Conservation (phyloP, 345 rosid genomes). For the Eucalyptus camaldulensis region DNA sequence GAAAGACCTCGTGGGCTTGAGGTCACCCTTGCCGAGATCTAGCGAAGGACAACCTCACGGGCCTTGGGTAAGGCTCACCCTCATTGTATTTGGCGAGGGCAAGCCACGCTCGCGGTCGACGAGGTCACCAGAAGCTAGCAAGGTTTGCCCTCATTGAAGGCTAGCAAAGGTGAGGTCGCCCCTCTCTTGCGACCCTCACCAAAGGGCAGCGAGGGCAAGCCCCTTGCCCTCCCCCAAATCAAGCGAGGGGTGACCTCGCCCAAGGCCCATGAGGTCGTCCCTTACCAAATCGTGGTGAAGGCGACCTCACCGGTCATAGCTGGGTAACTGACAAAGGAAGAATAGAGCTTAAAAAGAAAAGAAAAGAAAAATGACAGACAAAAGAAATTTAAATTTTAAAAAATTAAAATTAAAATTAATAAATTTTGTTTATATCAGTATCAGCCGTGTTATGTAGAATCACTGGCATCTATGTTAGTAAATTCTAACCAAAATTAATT, state of each 20-base stretch:
- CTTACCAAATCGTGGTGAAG: rapidly evolving
- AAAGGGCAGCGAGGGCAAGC: too few relatives aligned
- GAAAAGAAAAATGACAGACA: too few relatives aligned
- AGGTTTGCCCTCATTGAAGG: too few relatives aligned
- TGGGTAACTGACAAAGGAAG: rapidly evolving
- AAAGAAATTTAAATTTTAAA: too few relatives aligned
- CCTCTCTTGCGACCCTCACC: too few relatives aligned
- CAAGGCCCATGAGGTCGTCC: too few relatives aligned
- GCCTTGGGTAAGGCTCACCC: too few relatives aligned
- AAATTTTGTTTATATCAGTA: rapidly evolving
- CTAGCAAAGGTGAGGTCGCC: too few relatives aligned
- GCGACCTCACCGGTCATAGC: rapidly evolving
- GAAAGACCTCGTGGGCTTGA: too few relatives aligned
- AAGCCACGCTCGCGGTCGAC: rapidly evolving
- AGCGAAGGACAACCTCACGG: rapidly evolving
- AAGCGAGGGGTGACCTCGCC: rapidly evolving
- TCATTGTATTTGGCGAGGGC: rapidly evolving
- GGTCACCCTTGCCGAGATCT: rapidly evolving
- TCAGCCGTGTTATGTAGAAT: rapidly evolving
- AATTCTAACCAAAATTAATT: too few relatives aligned
- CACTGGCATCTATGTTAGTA: rapidly evolving
- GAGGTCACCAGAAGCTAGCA: rapidly evolving
- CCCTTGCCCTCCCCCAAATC: rapidly evolving
- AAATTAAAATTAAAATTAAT: too few relatives aligned
- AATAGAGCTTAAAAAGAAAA: too few relatives aligned